Evolutionary conservation across 225 moss, liverwort and hornwort genomes (phyloP).

Genomic region (Antitrichia curtipendula): DNA sequence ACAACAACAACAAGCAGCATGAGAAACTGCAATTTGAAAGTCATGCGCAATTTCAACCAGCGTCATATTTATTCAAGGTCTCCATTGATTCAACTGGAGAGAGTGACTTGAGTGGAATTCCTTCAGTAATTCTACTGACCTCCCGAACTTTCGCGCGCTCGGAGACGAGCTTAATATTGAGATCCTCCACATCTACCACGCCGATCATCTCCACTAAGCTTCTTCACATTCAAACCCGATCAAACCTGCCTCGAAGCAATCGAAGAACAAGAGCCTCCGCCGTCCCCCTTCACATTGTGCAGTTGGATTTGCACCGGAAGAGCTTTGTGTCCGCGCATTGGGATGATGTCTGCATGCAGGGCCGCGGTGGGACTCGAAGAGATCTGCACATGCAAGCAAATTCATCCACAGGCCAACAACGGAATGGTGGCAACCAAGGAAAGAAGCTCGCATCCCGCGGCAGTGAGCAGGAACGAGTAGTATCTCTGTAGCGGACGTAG

Average conservation of each 20-base stretch:
- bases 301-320: neutral
- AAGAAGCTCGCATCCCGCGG: neutral
- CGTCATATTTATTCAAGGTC: neutral
- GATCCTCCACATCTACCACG: conserved; percentile 74
- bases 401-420: neutral
- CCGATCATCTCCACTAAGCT: conserved; percentile 30
- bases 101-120: neutral
- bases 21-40: neutral
- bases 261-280: neutral
- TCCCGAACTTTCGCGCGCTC: conserved; percentile 81
- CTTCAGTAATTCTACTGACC: conserved; percentile 12
- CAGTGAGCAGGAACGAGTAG: neutral
- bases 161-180: conserved; percentile 58
- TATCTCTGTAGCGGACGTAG: neutral
- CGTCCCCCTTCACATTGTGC: neutral
- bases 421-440: neutral
- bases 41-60: neutral
- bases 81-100: neutral
- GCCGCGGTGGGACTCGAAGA: neutral
- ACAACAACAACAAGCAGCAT: neutral
- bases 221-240: neutral
- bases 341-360: neutral
- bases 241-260: neutral
- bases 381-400: neutral
- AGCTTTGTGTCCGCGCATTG: neutral